Evolutionary conservation across 1,284 basidiomycete species (phyloP), one percentile per base, ranked within the genome.

Genomic region (Xerocomus minutiporus): DNA sequence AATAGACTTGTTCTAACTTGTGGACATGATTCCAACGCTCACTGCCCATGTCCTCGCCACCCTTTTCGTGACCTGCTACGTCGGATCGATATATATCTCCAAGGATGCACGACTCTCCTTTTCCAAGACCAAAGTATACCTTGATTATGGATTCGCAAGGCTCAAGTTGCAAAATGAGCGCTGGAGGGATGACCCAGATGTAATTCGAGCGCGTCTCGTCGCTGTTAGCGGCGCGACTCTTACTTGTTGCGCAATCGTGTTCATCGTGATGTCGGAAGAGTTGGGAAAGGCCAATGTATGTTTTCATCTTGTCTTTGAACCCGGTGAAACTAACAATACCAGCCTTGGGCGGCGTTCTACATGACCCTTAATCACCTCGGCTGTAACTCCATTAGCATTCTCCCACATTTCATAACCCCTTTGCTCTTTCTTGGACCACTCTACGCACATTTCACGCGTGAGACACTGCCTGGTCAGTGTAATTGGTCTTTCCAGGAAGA

Each of bases 381-480:
- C 36, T 65, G 65, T 41, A 53, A 52, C 46, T 56, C 45, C 44
- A 54, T 57, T 26, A 56, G 53, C 35, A 53, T 81, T 36, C 66
- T 75, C 2, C 78, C 90, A 0, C 84, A 85, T 60, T 66, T 91
- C 9, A 74, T 97, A 29, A 86, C 88, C 0, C 88, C 91, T 0
- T 58, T 83, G 2, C 77, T 98, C n/a, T 96, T 90, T 67, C 67
- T 84, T 4, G 96, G 96, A 0, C 92, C 94, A 0, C 71, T 98
- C 0, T 91, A 88, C 61, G 81, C 79, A 5, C 72, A 63, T 13
- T 87, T 72, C 57, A 72, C 93, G 1, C 74, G 74, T 6, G 61
- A 70, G 3, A 65, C 74, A 7, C 73, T 93, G 2, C 90, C 91
- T 0, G 76, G 83, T 9, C 88, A 90, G 68, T 48, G 56, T n/a